Conservation (phyloP, 2,329 filamentous ascomycete species). For the Epichloe uncinata region DNA sequence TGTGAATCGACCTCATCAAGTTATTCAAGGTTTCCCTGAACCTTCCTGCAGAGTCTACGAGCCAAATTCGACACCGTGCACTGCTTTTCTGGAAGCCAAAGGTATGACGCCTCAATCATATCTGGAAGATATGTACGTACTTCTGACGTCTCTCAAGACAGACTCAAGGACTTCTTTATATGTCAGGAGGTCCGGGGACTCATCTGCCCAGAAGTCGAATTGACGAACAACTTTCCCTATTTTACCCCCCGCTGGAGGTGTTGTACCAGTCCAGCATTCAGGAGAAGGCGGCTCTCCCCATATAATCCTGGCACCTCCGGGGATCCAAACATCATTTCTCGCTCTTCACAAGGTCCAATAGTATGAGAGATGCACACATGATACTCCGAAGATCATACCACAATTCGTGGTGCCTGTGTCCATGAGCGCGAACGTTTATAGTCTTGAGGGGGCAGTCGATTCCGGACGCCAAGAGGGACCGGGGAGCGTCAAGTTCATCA, state of each 20-base stretch:
- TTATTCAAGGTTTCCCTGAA: too few species aligned
- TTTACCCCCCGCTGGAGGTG: slow-evolving; percentile 8
- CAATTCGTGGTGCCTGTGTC: slow-evolving; percentile 14
- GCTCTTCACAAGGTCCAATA: slow-evolving; percentile 10
- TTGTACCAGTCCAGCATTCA: slow-evolving; percentile 4
- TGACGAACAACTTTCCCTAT: slow-evolving; percentile 10
- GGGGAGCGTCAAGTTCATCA: slow-evolving; percentile 8
- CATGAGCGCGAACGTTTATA: slow-evolving; percentile 9
- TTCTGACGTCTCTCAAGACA: slow-evolving; percentile 8
- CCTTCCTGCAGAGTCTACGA: too few species aligned
- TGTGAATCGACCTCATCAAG: too few species aligned
- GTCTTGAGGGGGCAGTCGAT: slow-evolving; percentile 12
- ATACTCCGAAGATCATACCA: slow-evolving; percentile 14
- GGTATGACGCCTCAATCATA: too few species aligned
- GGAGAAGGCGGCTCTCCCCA: slow-evolving; percentile 4
- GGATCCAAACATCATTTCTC: slow-evolving; percentile 10
- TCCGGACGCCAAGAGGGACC: slow-evolving; percentile 9
- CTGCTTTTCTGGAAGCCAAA: too few species aligned
- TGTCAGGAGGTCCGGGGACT: slow-evolving; percentile 8
- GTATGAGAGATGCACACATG: slow-evolving; percentile 9
- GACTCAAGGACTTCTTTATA: slow-evolving; percentile 8
- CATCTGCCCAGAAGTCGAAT: slow-evolving; percentile 10
- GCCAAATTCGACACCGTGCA: too few species aligned
- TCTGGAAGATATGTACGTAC: not conserved
- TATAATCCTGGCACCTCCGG: slow-evolving; percentile 8